Percentiles rank a stretch among this genome's conserved stretches.
These are phyloP conservation scores for Camelina laxa DNA, from an alignment of 345 rosid genomes.

Conservation along the genomic window DNA sequence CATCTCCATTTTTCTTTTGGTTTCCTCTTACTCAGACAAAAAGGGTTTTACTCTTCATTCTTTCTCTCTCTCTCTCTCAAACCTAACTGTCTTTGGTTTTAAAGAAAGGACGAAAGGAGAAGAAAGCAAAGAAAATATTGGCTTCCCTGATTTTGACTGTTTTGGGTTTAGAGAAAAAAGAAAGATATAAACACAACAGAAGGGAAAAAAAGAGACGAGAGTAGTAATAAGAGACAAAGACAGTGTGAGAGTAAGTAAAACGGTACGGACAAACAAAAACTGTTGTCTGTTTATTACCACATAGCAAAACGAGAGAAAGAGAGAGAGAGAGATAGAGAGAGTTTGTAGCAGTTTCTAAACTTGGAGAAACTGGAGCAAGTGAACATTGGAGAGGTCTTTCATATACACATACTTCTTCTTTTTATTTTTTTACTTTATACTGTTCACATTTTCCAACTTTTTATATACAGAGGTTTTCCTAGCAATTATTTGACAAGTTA, in stretches of 20 bases:
- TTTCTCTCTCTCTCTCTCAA: slow-evolving; percentile 16
- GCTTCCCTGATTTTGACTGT: slow-evolving; percentile 44
- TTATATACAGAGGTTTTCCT: slow-evolving; percentile 6
- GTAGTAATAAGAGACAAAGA: slow-evolving; percentile 50
- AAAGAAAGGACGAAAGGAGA: slow-evolving; percentile 32
- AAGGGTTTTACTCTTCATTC: slow-evolving; percentile 19
- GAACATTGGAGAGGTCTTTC: slow-evolving; percentile 36
- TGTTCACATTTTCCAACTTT: slow-evolving; percentile 34
- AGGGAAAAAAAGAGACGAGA: slow-evolving; percentile 36
- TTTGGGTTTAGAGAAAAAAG: slow-evolving; percentile 22
- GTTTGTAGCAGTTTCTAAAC: slow-evolving; percentile 35
- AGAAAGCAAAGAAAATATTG: slow-evolving; percentile 30
- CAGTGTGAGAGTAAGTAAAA: slow-evolving; percentile 45
- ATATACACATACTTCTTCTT: slow-evolving; percentile 5
- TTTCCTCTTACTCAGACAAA: slow-evolving; percentile 37
- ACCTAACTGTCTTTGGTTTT: slow-evolving; percentile 29
- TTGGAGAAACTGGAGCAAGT: slow-evolving; percentile 33
- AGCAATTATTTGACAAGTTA: slow-evolving; percentile 42
- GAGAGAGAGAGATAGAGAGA: slow-evolving; percentile 7
- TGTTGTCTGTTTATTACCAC: slow-evolving; percentile 36
- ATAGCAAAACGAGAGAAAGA: slow-evolving; percentile 22
- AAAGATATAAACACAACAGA: slow-evolving; percentile 25
- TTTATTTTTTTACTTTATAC: slow-evolving; percentile 27
- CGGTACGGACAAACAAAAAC: slow-evolving; percentile 33
- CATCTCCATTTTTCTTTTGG: slow-evolving; percentile 53